Conservation (phyloP, 2,329 filamentous ascomycete genomes). For the Aspergillus udagawae region DNA sequence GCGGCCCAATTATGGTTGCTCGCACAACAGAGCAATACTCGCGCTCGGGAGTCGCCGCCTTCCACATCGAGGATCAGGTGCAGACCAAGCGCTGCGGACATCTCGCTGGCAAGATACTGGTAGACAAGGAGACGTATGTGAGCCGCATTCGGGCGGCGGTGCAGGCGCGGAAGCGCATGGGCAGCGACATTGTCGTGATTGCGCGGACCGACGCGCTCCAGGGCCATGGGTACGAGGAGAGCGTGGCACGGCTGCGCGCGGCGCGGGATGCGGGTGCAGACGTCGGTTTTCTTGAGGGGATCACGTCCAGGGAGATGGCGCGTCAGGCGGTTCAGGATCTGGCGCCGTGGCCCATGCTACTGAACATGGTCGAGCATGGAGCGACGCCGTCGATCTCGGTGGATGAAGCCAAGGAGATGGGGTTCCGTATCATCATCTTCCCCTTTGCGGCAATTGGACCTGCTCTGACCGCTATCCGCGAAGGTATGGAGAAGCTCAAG, state of each 20-base stretch:
- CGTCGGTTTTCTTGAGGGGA: constrained; percentile 41
- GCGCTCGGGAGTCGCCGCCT: constrained; percentile 51
- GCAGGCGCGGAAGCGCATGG: constrained; percentile 28
- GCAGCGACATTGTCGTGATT: constrained; percentile 43
- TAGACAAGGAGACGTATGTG: constrained; percentile 31
- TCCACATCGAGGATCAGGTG: constrained; percentile 58
- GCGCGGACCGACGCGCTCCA: constrained; percentile 41
- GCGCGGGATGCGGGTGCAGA: constrained; percentile 40
- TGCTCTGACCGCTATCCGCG: constrained; percentile 33
- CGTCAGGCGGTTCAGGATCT: constrained; percentile 32
- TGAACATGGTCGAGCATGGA: constrained; percentile 46
- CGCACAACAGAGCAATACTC: constrained; percentile 50
- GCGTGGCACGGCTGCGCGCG: constrained; percentile 34
- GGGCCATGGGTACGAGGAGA: constrained; percentile 38
- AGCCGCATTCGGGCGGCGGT: constrained; percentile 38
- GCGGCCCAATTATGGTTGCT: constrained; percentile 47
- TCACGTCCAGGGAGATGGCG: constrained; percentile 37
- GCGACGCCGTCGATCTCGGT: constrained; percentile 38
- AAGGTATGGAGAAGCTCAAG: constrained; percentile 36
- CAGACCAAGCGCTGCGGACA: constrained; percentile 42
- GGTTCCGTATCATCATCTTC: constrained; percentile 43
- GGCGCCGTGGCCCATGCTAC: constrained; percentile 36
- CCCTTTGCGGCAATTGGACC: constrained; percentile 38
- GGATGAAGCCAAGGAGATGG: constrained; percentile 36
- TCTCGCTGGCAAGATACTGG: constrained; percentile 38